Evolutionary conservation across 164 flowering plant species (phyloP), one percentile per base, ranked within the genome.

Genomic region (Tinospora cordifolia): DNA sequence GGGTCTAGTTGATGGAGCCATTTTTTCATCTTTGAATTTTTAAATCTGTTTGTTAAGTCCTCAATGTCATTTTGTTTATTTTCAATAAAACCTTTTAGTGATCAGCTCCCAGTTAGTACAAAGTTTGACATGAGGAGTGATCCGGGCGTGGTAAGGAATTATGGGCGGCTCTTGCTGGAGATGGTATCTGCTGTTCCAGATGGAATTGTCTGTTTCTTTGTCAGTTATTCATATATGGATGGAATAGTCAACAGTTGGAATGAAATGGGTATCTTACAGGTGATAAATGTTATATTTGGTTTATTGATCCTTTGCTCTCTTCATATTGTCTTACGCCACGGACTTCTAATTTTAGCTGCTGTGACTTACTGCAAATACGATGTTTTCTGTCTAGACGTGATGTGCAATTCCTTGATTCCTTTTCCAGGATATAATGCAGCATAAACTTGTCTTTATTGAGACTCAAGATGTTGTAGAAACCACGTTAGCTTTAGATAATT

Each of bases 391-490:
- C 27, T 60, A 9, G 46, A 47, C 59, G 41, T 57, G 62, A 62
- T 62, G 38, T 3, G 36, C 25, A 62, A 34, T 68, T 17, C 38
- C 25, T 40, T 58, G 46, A 19, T 75, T 13, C 46, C 68, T 74
- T 6, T 63, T 81, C 69, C 88, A 95, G 99, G 97, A 95, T 38
- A 85, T 95, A 78, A 95, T 92, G 99, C 94, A 90, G 69, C 96
- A 91, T 78, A 95, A 95, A 80, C 93, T 95, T 71, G 96, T 95
- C 27, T 95, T 95, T 75, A 88, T 95, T 79, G 99, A 95, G 87
- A 95, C 99, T 30, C 98, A 91, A 69, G 99, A 95, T 85, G 97
- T 95, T 21, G 97, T 92, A 26, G 99, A 95, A 84, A 95, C 99
- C 67, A 92, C 99, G 27, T 82, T 95, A 79, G 99, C 98, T 69